Conservation (phyloP, 2,329 filamentous ascomycete genomes). For the Ceratocystis ficicola region DNA sequence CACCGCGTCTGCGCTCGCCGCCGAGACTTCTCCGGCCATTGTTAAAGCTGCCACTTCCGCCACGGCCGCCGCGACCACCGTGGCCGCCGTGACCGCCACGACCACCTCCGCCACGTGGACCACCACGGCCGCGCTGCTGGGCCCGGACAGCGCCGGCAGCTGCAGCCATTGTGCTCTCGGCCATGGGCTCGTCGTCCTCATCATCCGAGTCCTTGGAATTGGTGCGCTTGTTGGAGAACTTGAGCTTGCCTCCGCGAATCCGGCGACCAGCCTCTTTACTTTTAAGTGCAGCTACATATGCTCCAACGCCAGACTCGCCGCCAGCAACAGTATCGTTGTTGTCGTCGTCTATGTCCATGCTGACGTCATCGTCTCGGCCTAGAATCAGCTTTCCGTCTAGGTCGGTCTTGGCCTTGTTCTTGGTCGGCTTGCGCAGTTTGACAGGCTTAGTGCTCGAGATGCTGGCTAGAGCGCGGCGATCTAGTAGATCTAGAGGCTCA, state of each 20-base stretch:
- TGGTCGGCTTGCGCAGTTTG: constrained; percentile 45
- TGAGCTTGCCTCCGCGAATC: constrained; percentile 55
- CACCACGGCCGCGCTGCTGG: constrained; percentile 22
- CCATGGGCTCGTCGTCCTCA: constrained; percentile 40
- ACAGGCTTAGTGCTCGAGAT: constrained; percentile 83
- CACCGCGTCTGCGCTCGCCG: constrained; percentile 34
- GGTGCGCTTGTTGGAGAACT: constrained; percentile 53
- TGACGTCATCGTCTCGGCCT: constrained; percentile 44
- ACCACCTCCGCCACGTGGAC: constrained; percentile 28
- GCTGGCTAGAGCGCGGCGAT: constrained; percentile 75
- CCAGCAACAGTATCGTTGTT: constrained; percentile 36
- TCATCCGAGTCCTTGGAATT: constrained; percentile 36
- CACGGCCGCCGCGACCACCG: constrained; percentile 31
- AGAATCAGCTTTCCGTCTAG: constrained; percentile 72
- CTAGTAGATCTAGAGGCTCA: constrained; percentile 87
- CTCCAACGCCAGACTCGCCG: constrained; percentile 46
- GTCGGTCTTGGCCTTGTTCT: constrained; percentile 55
- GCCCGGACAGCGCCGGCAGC: background rate
- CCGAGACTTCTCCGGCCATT: constrained; percentile 40
- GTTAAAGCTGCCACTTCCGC: constrained; percentile 38
- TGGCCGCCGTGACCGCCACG: constrained; percentile 28
- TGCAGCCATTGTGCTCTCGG: constrained; percentile 35
- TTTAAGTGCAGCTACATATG: constrained; percentile 58
- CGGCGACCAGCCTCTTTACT: constrained; percentile 53
- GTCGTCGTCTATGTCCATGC: constrained; percentile 53